Percentiles rank a stretch among this genome's conserved stretches.
These are phyloP conservation scores for Coniochaeta sp. DNA, from an alignment of 2,329 filamentous ascomycete species.

Conservation along the genomic window DNA sequence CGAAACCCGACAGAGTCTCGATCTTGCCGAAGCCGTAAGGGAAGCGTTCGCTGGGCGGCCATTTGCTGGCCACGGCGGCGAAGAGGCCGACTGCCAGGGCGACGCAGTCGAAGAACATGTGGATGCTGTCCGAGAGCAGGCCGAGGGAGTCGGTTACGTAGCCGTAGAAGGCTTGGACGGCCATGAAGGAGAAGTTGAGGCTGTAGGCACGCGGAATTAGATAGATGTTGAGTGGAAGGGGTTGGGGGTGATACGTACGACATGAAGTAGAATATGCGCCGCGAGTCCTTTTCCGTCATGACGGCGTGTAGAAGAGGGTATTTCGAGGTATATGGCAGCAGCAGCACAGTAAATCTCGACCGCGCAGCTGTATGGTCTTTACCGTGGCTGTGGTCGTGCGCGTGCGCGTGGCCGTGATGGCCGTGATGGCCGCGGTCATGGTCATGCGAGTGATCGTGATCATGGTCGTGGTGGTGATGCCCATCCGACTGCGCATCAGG, in stretches of 20 bases:
- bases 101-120: slow-evolving; percentile 99
- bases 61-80: slow-evolving; percentile 92
- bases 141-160: slow-evolving; percentile 90
- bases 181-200: slow-evolving; percentile 92
- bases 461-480: slow-evolving; percentile 12
- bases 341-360: slow-evolving; percentile 63
- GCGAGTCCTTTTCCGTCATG: slow-evolving; percentile 82
- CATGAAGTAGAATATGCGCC: slow-evolving; percentile 97
- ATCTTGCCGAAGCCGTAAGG: slow-evolving; percentile 97
- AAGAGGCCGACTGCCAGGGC: slow-evolving; percentile 85
- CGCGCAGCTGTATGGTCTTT: slow-evolving; percentile 37
- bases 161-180: slow-evolving; percentile 88
- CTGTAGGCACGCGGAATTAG: slow-evolving; percentile 37
- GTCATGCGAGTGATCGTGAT: no score
- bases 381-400: slow-evolving; percentile 25
- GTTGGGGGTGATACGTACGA: slow-evolving; percentile 44
- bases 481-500: slow-evolving; percentile 7
- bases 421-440: no score
- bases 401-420: slow-evolving; percentile 27
- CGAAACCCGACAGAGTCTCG: slow-evolving; percentile 91
- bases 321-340: slow-evolving; percentile 62
- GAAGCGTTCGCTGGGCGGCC: slow-evolving; percentile 82
- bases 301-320: slow-evolving; percentile 82
- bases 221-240: neutral
- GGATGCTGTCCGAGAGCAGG: slow-evolving; percentile 93